A percentile compares a stretch with the other conserved stretches of the same genome.
These are phyloP conservation scores for Mycena leptocephala DNA, from an alignment of 768 basidiomycete species.

Conservation along the genomic window DNA sequence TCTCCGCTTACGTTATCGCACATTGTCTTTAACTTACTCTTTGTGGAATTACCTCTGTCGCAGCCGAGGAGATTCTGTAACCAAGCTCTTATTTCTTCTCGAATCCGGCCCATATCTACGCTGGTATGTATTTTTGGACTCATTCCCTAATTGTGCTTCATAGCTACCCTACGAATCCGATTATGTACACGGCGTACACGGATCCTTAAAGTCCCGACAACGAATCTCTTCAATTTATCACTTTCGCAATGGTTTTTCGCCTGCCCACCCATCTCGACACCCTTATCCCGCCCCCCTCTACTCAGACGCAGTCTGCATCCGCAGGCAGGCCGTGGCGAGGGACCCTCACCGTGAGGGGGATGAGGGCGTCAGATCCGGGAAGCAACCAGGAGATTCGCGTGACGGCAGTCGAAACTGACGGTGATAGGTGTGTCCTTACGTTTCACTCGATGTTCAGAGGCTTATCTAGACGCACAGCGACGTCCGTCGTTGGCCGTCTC, in stretches of 20 bases:
- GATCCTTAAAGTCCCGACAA: constrained; percentile 59
- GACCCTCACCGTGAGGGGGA: constrained; percentile 65
- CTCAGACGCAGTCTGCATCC: constrained; percentile 52
- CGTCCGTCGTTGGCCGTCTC: constrained; percentile 71
- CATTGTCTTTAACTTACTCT: neutral
- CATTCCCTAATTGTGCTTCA: constrained; percentile 18
- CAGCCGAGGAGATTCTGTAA: constrained; percentile 5
- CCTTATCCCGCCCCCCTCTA: constrained; percentile 69
- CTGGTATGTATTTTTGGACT: constrained; percentile 13
- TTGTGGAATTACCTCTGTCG: constrained; percentile 4
- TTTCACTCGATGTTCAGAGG: constrained; percentile 36
- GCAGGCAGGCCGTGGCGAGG: constrained; percentile 73
- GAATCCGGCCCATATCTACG: constrained; percentile 12
- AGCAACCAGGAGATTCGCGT: constrained; percentile 70
- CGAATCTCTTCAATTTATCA: constrained; percentile 46
- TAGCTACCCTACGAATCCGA: constrained; percentile 17
- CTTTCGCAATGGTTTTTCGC: constrained; percentile 70
- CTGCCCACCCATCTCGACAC: constrained; percentile 74
- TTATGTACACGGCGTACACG: constrained; percentile 29
- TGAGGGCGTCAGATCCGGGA: constrained; percentile 62
- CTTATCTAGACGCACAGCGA: constrained; percentile 51
- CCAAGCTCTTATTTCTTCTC: constrained; percentile 20
- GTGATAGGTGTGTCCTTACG: constrained; percentile 71
- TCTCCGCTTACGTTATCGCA: neutral
- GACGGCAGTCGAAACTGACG: constrained; percentile 80